These are phyloP conservation scores for Diversispora epigaea DNA, from an alignment of 192 early-diverging fungal genomes.

Conservation along the genomic window DNA sequence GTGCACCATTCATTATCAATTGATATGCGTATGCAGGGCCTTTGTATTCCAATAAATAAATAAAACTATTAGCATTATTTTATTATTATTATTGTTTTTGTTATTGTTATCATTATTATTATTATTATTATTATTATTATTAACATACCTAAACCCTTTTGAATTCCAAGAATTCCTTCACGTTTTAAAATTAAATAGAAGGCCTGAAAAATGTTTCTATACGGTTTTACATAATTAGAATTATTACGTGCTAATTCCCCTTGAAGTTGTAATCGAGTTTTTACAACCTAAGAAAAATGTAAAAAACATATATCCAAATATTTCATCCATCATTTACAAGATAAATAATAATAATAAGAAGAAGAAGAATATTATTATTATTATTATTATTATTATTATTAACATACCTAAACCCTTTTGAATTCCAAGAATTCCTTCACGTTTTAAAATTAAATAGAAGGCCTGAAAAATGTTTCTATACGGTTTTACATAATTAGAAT, in stretches of 20 bases:
- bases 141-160: constrained; percentile 70
- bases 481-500: constrained; percentile 46
- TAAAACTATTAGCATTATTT: neutral
- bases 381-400: too few species aligned
- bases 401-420: constrained; percentile 74
- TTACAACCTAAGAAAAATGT: constrained; percentile 70
- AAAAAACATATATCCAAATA: neutral
- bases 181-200: constrained; percentile 72
- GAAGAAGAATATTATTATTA: constrained; percentile 2
- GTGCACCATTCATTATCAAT: constrained; percentile 87
- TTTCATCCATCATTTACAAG: neutral
- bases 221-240: constrained; percentile 51
- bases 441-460: constrained; percentile 69
- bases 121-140: too few species aligned
- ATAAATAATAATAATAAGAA: neutral
- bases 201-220: constrained; percentile 77
- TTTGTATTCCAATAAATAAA: neutral
- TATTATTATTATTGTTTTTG: neutral
- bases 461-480: constrained; percentile 81
- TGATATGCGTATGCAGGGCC: constrained; percentile 87
- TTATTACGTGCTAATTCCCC: constrained; percentile 71
- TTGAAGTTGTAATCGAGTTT: constrained; percentile 92
- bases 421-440: constrained; percentile 83
- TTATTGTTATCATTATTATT: too few species aligned
- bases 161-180: constrained; percentile 85